phyloP scores from a whole-genome alignment of 108 stramenopile genomes.

The Fragilariopsis cylindrus region DNA sequence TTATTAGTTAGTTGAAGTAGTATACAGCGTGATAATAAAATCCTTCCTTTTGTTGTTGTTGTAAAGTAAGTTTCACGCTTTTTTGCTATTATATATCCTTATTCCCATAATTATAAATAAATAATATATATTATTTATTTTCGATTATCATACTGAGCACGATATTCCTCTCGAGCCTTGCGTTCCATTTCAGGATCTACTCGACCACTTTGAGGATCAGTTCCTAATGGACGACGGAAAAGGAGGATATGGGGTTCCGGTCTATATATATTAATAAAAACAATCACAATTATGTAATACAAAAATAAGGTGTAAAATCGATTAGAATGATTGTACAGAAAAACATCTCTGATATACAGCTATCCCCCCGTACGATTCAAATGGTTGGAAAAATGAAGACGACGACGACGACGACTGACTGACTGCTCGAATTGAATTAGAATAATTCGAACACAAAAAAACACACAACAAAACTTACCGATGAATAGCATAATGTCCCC shows the following conservation, averaged over 20 bases:
- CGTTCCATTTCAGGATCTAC: constrained; percentile 85
- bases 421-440: too few relatives aligned
- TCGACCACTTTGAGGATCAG: constrained; percentile 93
- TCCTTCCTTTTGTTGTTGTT: too few relatives aligned
- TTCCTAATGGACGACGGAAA: constrained; percentile 97
- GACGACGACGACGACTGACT: too few relatives aligned
- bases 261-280: constrained; percentile 19
- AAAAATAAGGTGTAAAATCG: background rate
- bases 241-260: constrained; percentile 99
- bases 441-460: too few relatives aligned
- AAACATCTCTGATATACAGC: background rate
- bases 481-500: constrained; percentile 99
- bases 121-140: constrained; percentile 36
- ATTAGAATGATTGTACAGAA: constrained; percentile 2
- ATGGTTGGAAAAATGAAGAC: background rate
- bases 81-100: too few relatives aligned
- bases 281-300: background rate
- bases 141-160: constrained; percentile 72
- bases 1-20: too few relatives aligned
- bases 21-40: too few relatives aligned
- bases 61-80: too few relatives aligned
- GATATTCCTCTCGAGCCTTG: constrained; percentile 86
- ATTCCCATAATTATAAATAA: background rate
- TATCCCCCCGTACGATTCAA: background rate
- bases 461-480: constrained; percentile 38